Conservation (phyloP, 495 filamentous ascomycete species). For the Staphylotrichum tortipilum region DNA sequence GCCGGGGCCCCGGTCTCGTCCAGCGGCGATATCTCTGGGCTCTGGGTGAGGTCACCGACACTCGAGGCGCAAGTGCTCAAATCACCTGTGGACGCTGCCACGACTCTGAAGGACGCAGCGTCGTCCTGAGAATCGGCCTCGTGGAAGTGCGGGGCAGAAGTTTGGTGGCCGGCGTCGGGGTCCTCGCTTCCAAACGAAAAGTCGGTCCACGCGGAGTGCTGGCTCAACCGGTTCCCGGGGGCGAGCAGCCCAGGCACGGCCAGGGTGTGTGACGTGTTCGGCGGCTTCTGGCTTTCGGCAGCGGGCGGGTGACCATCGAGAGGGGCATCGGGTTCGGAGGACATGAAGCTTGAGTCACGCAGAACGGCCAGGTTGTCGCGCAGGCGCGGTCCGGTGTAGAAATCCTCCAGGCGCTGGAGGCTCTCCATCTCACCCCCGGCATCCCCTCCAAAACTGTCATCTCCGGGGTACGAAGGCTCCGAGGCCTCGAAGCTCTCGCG, state of each 20-base stretch:
- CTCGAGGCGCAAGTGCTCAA: constrained; percentile 15
- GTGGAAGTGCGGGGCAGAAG: constrained; percentile 16
- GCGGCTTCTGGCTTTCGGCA: constrained; percentile 18
- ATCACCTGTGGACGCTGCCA: constrained; percentile 12
- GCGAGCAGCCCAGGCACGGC: constrained; percentile 35
- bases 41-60: constrained; percentile 14
- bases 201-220: constrained; percentile 49
- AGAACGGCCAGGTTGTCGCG: constrained; percentile 25
- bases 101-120: constrained; percentile 7
- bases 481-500: constrained; percentile 9
- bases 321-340: constrained; percentile 22
- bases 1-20: constrained; percentile 12
- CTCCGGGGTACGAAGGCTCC: background rate
- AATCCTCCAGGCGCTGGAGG: constrained; percentile 26
- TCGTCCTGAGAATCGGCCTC: constrained; percentile 12
- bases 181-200: constrained; percentile 44
- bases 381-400: constrained; percentile 26
- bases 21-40: constrained; percentile 20
- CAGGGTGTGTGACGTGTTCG: constrained; percentile 28
- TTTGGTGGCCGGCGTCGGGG: constrained; percentile 16
- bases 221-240: constrained; percentile 41
- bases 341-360: constrained; percentile 26
- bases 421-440: constrained; percentile 9
- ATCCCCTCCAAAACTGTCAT: constrained; percentile 7
- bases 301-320: constrained; percentile 19